Evolutionary conservation across 495 filamentous ascomycete genomes (phyloP), one percentile per base, ranked within the genome.

Genomic region (Neurospora sp.): DNA sequence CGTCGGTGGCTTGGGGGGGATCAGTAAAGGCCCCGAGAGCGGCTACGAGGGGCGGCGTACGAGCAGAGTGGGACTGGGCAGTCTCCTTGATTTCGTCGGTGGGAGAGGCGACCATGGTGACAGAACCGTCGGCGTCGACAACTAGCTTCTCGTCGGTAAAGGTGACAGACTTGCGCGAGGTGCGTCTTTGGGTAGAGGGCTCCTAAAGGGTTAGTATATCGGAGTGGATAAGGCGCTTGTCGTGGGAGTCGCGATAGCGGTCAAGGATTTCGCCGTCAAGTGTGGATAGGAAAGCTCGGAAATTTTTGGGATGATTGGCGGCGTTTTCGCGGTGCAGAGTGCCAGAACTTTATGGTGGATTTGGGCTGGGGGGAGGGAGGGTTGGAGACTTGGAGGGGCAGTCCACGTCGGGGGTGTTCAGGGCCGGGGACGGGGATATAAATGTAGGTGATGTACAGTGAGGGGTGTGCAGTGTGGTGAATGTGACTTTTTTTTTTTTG

Each of bases 71-170:
- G 77, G 89, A 90, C 80, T 90, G 85, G 70, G 91, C 92, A 73
- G 89, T 90, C 81, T 93, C 91, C 79, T 91, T 89, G 74, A 86
- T 84, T 39, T 87, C 86, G 72, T 88, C 88, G 80, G 86, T 84
- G n/a, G 84, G 82, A 76, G 94, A 90, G 73, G 83, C 80, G 76
- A 86, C 81, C 82, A 85, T 86, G 81, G 88, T 92, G 73, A 97
- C 88, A 82, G 89, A 88, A 72, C 94, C 94, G 85, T 96, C 92
- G 79, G 89, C 88, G 84, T 95, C 91, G 77, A 96, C 93, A 77
- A 96, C 90, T 74, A 92, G 89, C 70, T 91, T 85, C 75, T 91
- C 92, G 82, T 94, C 92, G 78, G 89, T 93, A 82, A 97, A 97
- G 39, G 93, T 91, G 77, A 97, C 94, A 41, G 92, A 95, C 81